phyloP scores from a whole-genome alignment of 2,329 filamentous ascomycete species.

The Thielaviopsis populi region DNA sequence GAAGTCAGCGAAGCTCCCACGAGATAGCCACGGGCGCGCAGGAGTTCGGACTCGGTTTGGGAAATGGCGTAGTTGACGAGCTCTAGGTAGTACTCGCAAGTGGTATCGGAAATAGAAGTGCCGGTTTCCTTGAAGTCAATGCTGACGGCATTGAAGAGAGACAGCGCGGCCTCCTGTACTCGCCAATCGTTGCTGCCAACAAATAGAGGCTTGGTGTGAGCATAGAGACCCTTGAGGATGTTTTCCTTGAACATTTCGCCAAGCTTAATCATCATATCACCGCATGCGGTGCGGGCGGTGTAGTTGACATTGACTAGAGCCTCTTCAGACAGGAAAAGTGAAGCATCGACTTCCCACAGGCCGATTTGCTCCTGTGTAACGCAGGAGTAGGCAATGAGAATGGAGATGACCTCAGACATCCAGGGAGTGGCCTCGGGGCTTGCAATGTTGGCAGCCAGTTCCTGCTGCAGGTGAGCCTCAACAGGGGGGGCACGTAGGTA shows the following conservation, averaged over 20 bases:
- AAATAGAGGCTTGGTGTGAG: slow-evolving; percentile 62
- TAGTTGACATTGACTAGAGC: slow-evolving; percentile 92
- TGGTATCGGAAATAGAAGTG: slow-evolving; percentile 61
- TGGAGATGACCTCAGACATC: slow-evolving; percentile 76
- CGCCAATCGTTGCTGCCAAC: slow-evolving; percentile 41
- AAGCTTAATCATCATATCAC: slow-evolving; percentile 81
- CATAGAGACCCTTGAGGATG: slow-evolving; percentile 63
- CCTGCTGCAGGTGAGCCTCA: slow-evolving; percentile 70
- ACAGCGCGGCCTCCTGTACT: slow-evolving; percentile 65
- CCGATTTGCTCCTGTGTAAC: slow-evolving; percentile 88
- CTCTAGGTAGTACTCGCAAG: slow-evolving; percentile 62
- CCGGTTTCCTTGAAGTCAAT: slow-evolving; percentile 42
- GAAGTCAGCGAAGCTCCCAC: slow-evolving; percentile 68
- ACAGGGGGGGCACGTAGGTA: slow-evolving; percentile 80
- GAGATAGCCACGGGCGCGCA: slow-evolving; percentile 75
- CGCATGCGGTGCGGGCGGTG: slow-evolving; percentile 81
- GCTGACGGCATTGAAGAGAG: slow-evolving; percentile 56
- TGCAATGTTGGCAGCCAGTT: slow-evolving; percentile 45
- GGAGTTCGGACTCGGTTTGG: slow-evolving; percentile 53
- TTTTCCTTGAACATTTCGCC: slow-evolving; percentile 73
- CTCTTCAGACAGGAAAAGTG: slow-evolving; percentile 88
- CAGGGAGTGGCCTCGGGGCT: slow-evolving; percentile 54
- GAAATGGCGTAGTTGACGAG: slow-evolving; percentile 66
- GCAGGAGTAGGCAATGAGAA: slow-evolving; percentile 71
- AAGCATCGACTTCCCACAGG: slow-evolving; percentile 92